Base-by-base conservation (phyloP, 192 early-diverging fungal species). In the Coemansia sp. region DNA sequence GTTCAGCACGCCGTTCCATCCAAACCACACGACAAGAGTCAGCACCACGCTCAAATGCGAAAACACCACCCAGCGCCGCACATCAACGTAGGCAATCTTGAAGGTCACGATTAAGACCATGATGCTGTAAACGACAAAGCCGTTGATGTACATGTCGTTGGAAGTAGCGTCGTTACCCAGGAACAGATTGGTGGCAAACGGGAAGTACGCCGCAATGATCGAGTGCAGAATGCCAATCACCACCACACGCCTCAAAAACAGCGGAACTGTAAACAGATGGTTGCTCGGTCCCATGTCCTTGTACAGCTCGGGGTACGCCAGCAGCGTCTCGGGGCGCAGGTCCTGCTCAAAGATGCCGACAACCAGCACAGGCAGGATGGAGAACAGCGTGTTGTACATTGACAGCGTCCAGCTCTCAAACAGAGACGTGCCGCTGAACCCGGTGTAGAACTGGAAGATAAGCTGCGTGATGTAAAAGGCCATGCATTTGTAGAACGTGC, bases 401-500 rank as follows among this genome's bases (percentile, higher is more conserved):
- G 85, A 81, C 15, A 92, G 72, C 6, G 86, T 88, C 84, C 84
- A 89, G 46, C 76, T 74, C 70, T 90, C 87, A 50, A 84, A 86
- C 46, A 88, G 48, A 9, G 81, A 81, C 3, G 88, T 87, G 34
- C 86, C 88, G 22, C 84, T 81, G 58, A 80, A 89, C 19, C 87
- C 90, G 9, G 83, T 83, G 56, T 79, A 89, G 40, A 85, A 74
- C 71, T 89, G 87, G 74, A 83, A 90, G 5, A 88, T 59, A 6
- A 81, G 80, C 66, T 90, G 90, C 0, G 86, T 84, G 4, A 80
- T 34, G 45, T 89, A 91, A 50, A 89, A 91, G 7, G 81, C 80
- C 65, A 89, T 85, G 52, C 88, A 85, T 72, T 93, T 93, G 80
- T 91, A 91, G 61, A 93, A 89, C 15, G 89, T 90, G n/a, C 87